These are phyloP conservation scores for Russula vinacea DNA, from an alignment of 768 basidiomycete genomes.

Conservation along the genomic window DNA sequence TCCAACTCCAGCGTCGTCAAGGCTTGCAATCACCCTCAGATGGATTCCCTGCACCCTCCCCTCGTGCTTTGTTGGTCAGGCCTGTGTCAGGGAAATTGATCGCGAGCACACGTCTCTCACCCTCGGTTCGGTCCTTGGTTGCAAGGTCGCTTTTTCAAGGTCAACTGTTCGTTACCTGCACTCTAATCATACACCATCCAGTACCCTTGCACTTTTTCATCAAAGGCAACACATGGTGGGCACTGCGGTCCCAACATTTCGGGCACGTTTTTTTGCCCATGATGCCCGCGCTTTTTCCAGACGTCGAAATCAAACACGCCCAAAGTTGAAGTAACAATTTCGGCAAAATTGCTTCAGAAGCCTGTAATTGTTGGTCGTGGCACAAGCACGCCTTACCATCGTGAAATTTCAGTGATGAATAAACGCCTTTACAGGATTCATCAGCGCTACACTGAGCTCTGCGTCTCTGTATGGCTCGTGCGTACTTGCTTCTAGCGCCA, in stretches of 20 bases:
- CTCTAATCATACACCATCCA: neutral
- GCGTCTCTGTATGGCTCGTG: neutral
- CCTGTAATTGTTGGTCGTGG: neutral
- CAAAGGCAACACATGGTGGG: constrained; percentile 2
- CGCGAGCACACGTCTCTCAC: neutral
- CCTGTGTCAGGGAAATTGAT: no score
- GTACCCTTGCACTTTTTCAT: neutral
- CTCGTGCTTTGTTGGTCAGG: neutral
- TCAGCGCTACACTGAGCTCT: constrained; percentile 1
- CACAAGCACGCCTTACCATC: neutral
- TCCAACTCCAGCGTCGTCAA: neutral
- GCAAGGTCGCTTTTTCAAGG: neutral
- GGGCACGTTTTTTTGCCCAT: neutral
- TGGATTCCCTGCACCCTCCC: neutral
- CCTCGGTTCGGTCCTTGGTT: neutral
- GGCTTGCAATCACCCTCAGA: neutral
- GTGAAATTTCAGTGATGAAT: constrained; percentile 4
- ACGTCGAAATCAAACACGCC: constrained; percentile 8
- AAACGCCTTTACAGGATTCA: neutral
- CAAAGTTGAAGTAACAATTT: neutral
- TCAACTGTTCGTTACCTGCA: neutral
- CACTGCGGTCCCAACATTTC: neutral
- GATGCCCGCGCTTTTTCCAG: neutral
- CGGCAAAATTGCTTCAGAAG: constrained; percentile 11
- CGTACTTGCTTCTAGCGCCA: constrained; percentile 15